Base-by-base conservation (phyloP, 1,284 basidiomycete species). In the Trametes hirsuta region DNA sequence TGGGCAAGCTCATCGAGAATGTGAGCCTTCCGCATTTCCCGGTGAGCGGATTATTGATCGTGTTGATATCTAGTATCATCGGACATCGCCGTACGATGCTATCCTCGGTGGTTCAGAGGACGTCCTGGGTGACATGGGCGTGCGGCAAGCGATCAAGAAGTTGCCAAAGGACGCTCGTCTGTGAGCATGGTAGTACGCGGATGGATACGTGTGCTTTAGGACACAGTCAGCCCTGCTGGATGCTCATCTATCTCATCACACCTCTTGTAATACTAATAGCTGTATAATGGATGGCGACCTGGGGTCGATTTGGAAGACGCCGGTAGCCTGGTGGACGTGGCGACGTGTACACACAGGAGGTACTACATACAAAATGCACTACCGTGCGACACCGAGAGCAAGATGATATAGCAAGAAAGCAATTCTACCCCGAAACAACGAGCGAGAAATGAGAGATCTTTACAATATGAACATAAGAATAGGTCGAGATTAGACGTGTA, bases 101-200 rank as follows among this genome's bases (percentile, higher is more conserved):
- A 76, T 84, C 18, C 76, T 84, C 10, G 83, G 82, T 45, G 81
- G 80, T n/a, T 73, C 73, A 12, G 75, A 77, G 62, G 75, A 77
- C 65, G 85, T 88, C 6, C 68, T 88, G 59, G 84, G 83, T 6
- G 86, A 88, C 68, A 75, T 88, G 18, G 86, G 86, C 48, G 84
- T 88, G 22, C 74, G 86, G 40, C 86, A 88, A 67, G 86, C 84
- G 1, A 77, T 88, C 60, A 80, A 81, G 66, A 80, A 79, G 66
- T 84, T 88, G 79, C 86, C 85, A 18, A 80, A 77, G 72, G 76
- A 81, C 61, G 77, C 76, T n/a, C 76, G 83, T 34, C 68, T 86
- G 64, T 80, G 52, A 68, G 6, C 34, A 14, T 24, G 10, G n/a
- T 10, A 3, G 37, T 24, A 53, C 14, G 22, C 11, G 42, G 15